These are phyloP conservation scores for Discostella stelligeroides DNA, from an alignment of 108 stramenopile genomes.

Conservation along the genomic window DNA sequence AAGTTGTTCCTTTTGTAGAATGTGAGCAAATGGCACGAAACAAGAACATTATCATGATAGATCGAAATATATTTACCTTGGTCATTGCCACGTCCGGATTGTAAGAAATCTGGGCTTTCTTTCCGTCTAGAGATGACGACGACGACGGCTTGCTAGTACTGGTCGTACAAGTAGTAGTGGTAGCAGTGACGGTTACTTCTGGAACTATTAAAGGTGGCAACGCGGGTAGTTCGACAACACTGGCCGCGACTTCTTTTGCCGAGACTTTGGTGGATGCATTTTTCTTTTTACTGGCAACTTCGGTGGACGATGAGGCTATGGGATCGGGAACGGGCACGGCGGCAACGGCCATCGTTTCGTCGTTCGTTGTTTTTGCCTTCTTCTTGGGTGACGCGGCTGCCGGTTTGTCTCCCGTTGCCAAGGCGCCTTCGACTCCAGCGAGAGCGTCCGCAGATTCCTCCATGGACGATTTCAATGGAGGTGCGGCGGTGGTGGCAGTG, in stretches of 20 bases:
- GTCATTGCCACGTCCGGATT: slow-evolving; percentile 87
- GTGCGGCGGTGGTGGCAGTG: not conserved
- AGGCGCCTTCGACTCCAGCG: slow-evolving; percentile 42
- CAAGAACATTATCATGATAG: too few relatives aligned
- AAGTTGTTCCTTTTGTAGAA: slow-evolving; percentile 83
- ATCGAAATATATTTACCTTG: too few relatives aligned
- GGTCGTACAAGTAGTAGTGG: too few relatives aligned
- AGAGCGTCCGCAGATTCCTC: slow-evolving; percentile 44
- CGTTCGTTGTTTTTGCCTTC: slow-evolving; percentile 16
- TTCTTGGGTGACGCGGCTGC: not conserved
- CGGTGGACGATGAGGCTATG: slow-evolving; percentile 4
- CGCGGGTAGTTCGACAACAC: slow-evolving; percentile 1
- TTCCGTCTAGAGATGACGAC: not conserved
- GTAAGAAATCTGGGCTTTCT: slow-evolving; percentile 75
- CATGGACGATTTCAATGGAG: slow-evolving; percentile 16
- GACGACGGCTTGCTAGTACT: not conserved
- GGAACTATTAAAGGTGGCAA: too few relatives aligned
- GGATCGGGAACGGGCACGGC: slow-evolving; percentile 14
- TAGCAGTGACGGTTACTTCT: too few relatives aligned
- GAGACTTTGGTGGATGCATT: not conserved
- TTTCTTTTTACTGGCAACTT: too few relatives aligned
- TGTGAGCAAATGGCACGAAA: too few relatives aligned
- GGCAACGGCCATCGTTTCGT: slow-evolving; percentile 21
- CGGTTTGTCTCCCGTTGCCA: slow-evolving; percentile 18
- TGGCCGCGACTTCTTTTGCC: not conserved